Base-by-base conservation (phyloP, 495 filamentous ascomycete genomes). In the Lophium mytilinum region DNA sequence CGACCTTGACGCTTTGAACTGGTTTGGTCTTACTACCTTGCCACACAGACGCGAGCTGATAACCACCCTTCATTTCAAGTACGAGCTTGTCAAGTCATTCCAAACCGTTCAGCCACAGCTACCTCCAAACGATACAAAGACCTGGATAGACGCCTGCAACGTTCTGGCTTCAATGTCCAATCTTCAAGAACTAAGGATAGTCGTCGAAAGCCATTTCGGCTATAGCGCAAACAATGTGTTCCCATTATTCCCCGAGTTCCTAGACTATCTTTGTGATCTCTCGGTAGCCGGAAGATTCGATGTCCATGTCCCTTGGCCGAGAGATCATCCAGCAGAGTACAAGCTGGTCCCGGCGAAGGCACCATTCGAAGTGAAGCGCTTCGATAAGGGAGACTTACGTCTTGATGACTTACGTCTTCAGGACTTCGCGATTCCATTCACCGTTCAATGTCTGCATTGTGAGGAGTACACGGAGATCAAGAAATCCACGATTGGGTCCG, bases 381-480 rank as follows among this genome's bases (percentile, higher is more conserved):
- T 30, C 3, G 24, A 30, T 30, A 6, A 30, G 24, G n/a, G n/a
- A 9, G 42, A 39, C 45, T 21, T n/a, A 7, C 5, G 11, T 4
- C 33, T 14, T 18, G 33, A 35, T 47, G 10, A 11, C 9, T 33
- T 11, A 10, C 37, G 17, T 11, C 53, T 33, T 9, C 4, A 24
- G 1, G 24, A 45, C n/a, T 50, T 56, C 35, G 30, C 37, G 15
- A 19, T 50, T 11, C 53, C 43, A 7, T 56, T 56, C 17, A 9
- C 17, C 15, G 41, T 49, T 14, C 42, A 39, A 18, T 50, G 43
- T 18, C 34, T 56, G 6, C 53, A 50, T 40, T 56, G 43, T 42
- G 10, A 11, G 15, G 37, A 35, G 9, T 24, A 48, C 34, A 48
- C 42, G 9, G 21, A 36, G 15, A 56, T 39, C n/a, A n/a, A 30